A percentile compares a stretch with the other conserved stretches of the same genome.
These are phyloP conservation scores for Stromatinia cepivora DNA, from an alignment of 2,329 filamentous ascomycete species.

Conservation along the genomic window DNA sequence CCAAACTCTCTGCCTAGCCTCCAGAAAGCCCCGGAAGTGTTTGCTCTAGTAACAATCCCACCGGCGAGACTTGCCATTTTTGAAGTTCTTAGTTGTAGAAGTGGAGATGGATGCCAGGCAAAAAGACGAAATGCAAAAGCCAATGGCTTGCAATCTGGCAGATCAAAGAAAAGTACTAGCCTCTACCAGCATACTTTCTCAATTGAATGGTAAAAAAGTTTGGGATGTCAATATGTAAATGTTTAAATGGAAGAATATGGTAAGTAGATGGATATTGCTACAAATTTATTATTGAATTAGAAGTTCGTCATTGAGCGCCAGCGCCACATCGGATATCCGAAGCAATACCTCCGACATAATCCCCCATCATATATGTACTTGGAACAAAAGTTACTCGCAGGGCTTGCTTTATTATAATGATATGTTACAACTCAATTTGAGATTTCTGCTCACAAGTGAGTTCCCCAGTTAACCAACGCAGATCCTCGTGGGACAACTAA, in stretches of 20 bases:
- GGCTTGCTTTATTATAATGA: conserved; percentile 5
- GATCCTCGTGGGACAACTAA: not conserved
- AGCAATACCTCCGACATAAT: conserved; percentile 11
- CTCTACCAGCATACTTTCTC: conserved; percentile 10
- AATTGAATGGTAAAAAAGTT: not conserved
- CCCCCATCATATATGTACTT: not conserved
- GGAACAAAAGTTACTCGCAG: not conserved
- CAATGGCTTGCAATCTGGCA: conserved; percentile 30
- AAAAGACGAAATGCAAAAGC: conserved; percentile 31
- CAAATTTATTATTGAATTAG: conserved; percentile 3
- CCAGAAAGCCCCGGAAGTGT: conserved; percentile 21
- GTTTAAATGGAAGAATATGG: not conserved
- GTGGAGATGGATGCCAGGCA: not conserved
- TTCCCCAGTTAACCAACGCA: conserved; percentile 2
- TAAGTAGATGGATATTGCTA: not conserved
- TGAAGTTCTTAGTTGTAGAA: not conserved
- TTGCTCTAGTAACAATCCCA: conserved; percentile 29
- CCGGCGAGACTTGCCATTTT: conserved; percentile 33
- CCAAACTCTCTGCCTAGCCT: conserved; percentile 7
- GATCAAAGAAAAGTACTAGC: conserved; percentile 20
- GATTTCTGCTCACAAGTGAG: not conserved
- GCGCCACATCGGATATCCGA: conserved; percentile 11
- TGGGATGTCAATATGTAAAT: not conserved
- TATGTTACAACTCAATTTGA: conserved; percentile 9
- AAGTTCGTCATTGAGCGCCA: conserved; percentile 17